Percentiles rank a stretch among this genome's conserved stretches.
Conservation (phyloP, 169 alveolate genomes). For the Plasmodium relictum region DNA sequence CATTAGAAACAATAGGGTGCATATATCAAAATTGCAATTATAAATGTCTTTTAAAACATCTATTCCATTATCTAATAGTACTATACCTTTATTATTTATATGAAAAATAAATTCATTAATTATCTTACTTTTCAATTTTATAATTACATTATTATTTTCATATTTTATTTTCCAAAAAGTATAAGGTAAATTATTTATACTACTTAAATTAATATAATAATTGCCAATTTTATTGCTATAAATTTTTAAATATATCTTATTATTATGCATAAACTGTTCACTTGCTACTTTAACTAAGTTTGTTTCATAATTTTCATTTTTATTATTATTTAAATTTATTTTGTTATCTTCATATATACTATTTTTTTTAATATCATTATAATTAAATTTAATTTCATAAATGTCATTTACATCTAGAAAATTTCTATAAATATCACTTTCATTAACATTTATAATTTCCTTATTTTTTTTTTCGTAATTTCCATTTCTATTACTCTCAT, state of each 20-base stretch:
- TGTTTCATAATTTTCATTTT: constrained; percentile 32
- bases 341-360: constrained; percentile 4
- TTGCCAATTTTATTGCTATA: constrained; percentile 42
- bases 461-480: too few species aligned
- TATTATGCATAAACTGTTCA: constrained; percentile 22
- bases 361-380: constrained; percentile 13
- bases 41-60: constrained; percentile 46
- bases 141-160: constrained; percentile 31
- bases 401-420: background rate
- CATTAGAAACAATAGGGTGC: constrained; percentile 49
- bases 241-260: constrained; percentile 52
- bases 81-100: constrained; percentile 48
- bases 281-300: constrained; percentile 29
- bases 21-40: constrained; percentile 40
- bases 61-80: constrained; percentile 47
- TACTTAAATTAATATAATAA: constrained; percentile 48
- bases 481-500: too few species aligned
- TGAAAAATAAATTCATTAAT: constrained; percentile 43
- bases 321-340: constrained; percentile 1
- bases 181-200: constrained; percentile 40
- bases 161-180: constrained; percentile 45
- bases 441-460: too few species aligned
- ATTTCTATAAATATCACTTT: too few species aligned
- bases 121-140: constrained; percentile 35
- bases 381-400: constrained; percentile 13